Base-by-base conservation (phyloP, 2,329 filamentous ascomycete genomes). In the Clonostachys rosea region DNA sequence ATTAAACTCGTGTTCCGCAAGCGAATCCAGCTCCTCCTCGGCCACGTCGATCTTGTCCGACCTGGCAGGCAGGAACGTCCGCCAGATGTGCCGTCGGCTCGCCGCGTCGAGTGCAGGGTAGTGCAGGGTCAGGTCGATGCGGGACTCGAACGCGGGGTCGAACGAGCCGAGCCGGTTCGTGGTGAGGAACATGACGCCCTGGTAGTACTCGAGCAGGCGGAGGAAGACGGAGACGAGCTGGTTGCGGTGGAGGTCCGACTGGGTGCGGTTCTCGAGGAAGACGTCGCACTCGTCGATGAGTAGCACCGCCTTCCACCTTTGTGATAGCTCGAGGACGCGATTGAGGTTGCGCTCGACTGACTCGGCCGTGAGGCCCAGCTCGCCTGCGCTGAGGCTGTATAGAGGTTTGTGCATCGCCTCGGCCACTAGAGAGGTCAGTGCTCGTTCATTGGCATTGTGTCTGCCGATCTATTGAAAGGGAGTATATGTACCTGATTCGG, bases 221-320 rank as follows among this genome's bases (percentile, higher is more conserved):
- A 76, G 59, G 59, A 76, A 76, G 47, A 75, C 62, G 14, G 69
- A 73, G 30, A 76, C 73, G 12, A 76, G 62, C 1, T 68, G 69
- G 56, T 76, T 76, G 48, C 71, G 69, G 18, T 58, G 60, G 43
- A 75, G 65, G 53, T 76, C 70, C 34, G 56, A 59, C 16, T 64
- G 56, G 3, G 62, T 61, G 3, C 79, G 75, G 46, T 70, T 60
- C 59, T 81, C 76, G 10, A 84, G 72, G 59, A 79, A 83, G n/a
- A 82, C 76, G 47, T 83, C 80, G 4, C 76, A 77, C 59, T 84
- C 79, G 56, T 83, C 79, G 5, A 83, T 66, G 4, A 82, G 67
- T 5, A 81, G 67, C 5, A 81, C 66, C 37, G 70, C 76, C 16
- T 67, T 69, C 60, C 71, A 79, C 9, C 68, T 70, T 57, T 72